These are phyloP conservation scores for Fusarium gaditjirri DNA, from an alignment of 2,329 filamentous ascomycete genomes.

Conservation along the genomic window DNA sequence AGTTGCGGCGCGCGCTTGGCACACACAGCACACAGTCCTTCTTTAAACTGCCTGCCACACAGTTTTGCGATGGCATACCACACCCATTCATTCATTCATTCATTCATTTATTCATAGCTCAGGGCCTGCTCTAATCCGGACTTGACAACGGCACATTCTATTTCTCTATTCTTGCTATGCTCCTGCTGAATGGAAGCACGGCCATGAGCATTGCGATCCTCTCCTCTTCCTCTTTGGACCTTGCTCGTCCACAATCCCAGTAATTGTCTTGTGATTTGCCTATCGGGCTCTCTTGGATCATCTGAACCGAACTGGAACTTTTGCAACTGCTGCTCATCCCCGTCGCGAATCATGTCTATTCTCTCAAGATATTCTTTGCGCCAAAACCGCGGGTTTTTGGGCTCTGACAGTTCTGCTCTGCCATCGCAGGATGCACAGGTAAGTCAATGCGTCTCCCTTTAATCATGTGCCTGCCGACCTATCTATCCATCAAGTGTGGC, in stretches of 20 bases:
- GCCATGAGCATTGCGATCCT: slow-evolving; percentile 32
- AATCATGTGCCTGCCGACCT: not conserved
- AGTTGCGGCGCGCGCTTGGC: slow-evolving; percentile 33
- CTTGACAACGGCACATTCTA: slow-evolving; percentile 27
- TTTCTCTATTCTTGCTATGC: not conserved
- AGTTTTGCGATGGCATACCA: slow-evolving; percentile 43
- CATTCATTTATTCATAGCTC: slow-evolving; percentile 18
- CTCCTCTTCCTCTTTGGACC: slow-evolving; percentile 12
- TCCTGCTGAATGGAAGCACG: slow-evolving; percentile 7
- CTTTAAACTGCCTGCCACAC: slow-evolving; percentile 27
- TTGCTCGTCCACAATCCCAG: slow-evolving; percentile 29
- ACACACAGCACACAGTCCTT: slow-evolving; percentile 29
- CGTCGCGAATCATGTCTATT: slow-evolving; percentile 45
- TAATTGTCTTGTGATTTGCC: slow-evolving; percentile 5
- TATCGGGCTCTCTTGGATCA: slow-evolving; percentile 12
- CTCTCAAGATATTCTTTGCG: slow-evolving; percentile 45
- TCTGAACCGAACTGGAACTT: slow-evolving; percentile 1
- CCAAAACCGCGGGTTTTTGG: slow-evolving; percentile 62
- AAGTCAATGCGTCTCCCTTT: slow-evolving; percentile 38
- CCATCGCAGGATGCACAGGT: slow-evolving; percentile 61
- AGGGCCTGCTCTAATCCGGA: slow-evolving; percentile 33
- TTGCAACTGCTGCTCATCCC: slow-evolving; percentile 34
- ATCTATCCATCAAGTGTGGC: not conserved
- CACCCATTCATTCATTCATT: slow-evolving; percentile 25
- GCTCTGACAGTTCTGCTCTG: slow-evolving; percentile 62